Base-by-base conservation (phyloP, 805 yeast genomes). In the Saccharomyces paradoxus region DNA sequence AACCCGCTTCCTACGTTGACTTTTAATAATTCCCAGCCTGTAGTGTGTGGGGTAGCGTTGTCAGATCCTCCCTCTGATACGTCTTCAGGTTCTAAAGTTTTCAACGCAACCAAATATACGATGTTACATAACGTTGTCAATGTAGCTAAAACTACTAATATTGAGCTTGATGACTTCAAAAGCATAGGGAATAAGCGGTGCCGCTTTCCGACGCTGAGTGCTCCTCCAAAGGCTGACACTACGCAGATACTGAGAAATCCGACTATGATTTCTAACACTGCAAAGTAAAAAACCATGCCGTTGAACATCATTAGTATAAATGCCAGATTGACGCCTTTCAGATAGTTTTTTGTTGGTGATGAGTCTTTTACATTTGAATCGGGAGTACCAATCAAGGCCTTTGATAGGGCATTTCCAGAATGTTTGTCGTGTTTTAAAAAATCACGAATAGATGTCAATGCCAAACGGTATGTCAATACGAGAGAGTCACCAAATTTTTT, bases 401-500 rank as follows among this genome's bases (percentile, higher is more conserved):
- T 60, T 3, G 59, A 55, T 14, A 66, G 55, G 8, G 57, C 54
- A 30, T 58, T 63, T 8, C 59, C 59, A 37, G 55, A 55, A 17
- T 50, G 54, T 3, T 51, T 44, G 41, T 60, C 63, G 21, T 54
- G 58, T 30, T 50, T 59, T 21, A 64, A 41, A 21, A 65, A 63
- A 44, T 51, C 55, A 31, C 57, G 52, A 14, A 68, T 31, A 1
- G 69, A 59, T 3, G 50, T 30, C 29, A 66, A 53, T 2, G 66
- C 55, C 13, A 64, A 41, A 28, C 64, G 63, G 50, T 64, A 67
- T 0, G 61, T 62, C 41, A 60, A 56, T 17, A 63, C 61, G 46
- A 67, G 49, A 2, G 70, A 64, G 24, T 63, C 62, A 6, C 71
- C 65, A 37, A 66, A 50, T 28, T 58, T 49, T 17, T 55, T 50